phyloP scores from a whole-genome alignment of 805 yeast genomes.

The Monosporozyma siamensis region DNA sequence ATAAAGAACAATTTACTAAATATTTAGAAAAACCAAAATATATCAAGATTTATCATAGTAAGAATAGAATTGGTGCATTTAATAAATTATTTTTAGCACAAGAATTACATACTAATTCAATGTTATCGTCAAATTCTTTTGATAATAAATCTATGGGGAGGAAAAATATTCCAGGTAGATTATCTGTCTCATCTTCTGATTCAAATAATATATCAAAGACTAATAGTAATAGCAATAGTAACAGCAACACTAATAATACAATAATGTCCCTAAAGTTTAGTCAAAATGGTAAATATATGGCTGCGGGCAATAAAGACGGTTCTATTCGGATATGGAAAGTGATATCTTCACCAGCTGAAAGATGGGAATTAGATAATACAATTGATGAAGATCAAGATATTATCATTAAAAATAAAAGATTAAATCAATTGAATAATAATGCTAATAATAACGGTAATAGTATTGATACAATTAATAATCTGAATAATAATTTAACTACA shows the following conservation, averaged over 20 bases:
- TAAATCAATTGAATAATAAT: neutral
- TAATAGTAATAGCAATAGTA: neutral
- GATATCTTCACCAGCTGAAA: conserved; percentile 58
- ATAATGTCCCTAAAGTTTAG: conserved; percentile 46
- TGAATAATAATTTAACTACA: no score
- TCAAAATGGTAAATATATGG: conserved; percentile 71
- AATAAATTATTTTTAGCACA: conserved; percentile 56
- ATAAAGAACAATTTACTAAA: conserved; percentile 33
- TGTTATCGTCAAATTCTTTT: conserved; percentile 8
- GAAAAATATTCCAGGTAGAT: neutral
- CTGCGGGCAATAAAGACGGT: conserved; percentile 75
- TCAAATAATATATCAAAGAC: no score
- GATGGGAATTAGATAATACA: conserved; percentile 37
- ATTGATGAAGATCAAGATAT: conserved; percentile 6
- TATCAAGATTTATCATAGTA: conserved; percentile 40
- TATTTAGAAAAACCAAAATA: conserved; percentile 47
- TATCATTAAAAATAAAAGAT: neutral
- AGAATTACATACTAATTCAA: conserved; percentile 34
- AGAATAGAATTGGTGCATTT: conserved; percentile 38
- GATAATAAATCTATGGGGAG: conserved; percentile 1
- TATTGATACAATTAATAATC: no score
- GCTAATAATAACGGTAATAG: no score
- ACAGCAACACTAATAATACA: neutral
- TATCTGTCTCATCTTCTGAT: neutral
- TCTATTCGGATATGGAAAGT: conserved; percentile 70